Conservation (phyloP, 257 asterid species). For the Ballota nigra region DNA sequence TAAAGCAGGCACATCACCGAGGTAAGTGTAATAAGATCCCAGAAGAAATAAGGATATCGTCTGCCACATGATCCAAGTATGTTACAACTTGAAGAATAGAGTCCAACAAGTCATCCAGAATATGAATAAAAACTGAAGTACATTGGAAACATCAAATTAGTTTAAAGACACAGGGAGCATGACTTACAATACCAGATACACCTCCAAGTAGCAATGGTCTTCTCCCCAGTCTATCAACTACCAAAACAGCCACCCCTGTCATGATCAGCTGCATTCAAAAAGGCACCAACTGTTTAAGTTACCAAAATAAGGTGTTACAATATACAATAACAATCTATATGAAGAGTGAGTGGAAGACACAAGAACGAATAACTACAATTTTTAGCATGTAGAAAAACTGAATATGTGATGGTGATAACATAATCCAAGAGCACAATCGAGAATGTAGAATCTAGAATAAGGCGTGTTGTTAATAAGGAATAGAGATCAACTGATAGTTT, state of each 20-base stretch:
- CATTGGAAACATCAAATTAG: not conserved
- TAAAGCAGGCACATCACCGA: slow-evolving; percentile 59
- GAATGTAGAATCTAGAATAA: not conserved
- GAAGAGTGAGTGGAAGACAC: slow-evolving; percentile 3
- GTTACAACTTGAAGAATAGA: slow-evolving; percentile 5
- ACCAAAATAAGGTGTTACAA: not conserved
- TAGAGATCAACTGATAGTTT: not conserved
- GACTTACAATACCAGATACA: slow-evolving; percentile 92
- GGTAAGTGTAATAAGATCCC: slow-evolving; percentile 87
- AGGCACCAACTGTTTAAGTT: slow-evolving; percentile 11
- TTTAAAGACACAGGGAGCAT: not conserved
- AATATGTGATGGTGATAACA: not conserved
- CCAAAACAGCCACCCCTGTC: slow-evolving; percentile 85
- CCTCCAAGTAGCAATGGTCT: slow-evolving; percentile 97
- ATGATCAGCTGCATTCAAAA: slow-evolving; percentile 56
- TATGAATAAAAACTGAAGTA: slow-evolving; percentile 3
- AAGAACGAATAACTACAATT: not conserved
- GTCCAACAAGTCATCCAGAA: slow-evolving; percentile 6
- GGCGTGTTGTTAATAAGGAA: not conserved
- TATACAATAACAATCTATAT: not conserved
- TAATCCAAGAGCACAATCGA: not conserved
- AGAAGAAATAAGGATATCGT: slow-evolving; percentile 72
- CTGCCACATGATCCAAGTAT: slow-evolving; percentile 50
- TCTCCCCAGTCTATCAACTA: slow-evolving; percentile 86
- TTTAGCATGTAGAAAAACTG: slow-evolving; percentile 6